Conservation (phyloP, 306 rosid genomes). For the Lithocarpus polystachyus region DNA sequence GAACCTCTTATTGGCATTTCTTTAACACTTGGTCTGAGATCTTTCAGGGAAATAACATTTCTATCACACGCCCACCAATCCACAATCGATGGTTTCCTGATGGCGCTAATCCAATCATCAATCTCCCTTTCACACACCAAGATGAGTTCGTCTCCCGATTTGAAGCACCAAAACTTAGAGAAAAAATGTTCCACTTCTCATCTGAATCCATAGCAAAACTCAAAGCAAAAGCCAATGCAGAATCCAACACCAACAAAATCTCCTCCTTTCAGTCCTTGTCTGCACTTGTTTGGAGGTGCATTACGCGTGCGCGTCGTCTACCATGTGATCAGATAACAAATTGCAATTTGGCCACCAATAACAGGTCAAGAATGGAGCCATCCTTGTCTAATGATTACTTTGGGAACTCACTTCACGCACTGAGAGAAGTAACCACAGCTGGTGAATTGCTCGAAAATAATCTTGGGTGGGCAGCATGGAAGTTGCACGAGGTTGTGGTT, state of each 20-base stretch:
- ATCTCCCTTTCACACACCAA: constrained; percentile 43
- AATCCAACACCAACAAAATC: constrained; percentile 26
- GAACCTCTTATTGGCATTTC: constrained; percentile 62
- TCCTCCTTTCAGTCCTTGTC: constrained; percentile 61
- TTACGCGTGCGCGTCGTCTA: constrained; percentile 36
- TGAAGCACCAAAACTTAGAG: constrained; percentile 39
- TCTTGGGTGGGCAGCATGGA: constrained; percentile 64
- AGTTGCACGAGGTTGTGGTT: constrained; percentile 37
- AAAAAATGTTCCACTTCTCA: constrained; percentile 56
- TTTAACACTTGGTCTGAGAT: constrained; percentile 57
- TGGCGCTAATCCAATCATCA: constrained; percentile 27
- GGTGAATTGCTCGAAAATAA: constrained; percentile 35
- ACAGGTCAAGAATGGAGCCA: constrained; percentile 50
- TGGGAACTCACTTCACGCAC: constrained; percentile 20
- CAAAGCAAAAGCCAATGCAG: constrained; percentile 53
- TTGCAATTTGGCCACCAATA: constrained; percentile 38
- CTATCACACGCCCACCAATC: constrained; percentile 32
- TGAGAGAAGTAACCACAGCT: constrained; percentile 8
- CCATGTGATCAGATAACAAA: constrained; percentile 6
- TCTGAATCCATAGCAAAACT: constrained; percentile 46
- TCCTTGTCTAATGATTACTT: constrained; percentile 42
- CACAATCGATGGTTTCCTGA: constrained; percentile 50
- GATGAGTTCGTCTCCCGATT: constrained; percentile 41
- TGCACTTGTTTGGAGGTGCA: constrained; percentile 49
- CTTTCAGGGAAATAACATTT: constrained; percentile 17